Evolutionary conservation across 2,329 filamentous ascomycete species (phyloP), one percentile per base, ranked within the genome.

Genomic region (Coccinonectria pachysandricola): DNA sequence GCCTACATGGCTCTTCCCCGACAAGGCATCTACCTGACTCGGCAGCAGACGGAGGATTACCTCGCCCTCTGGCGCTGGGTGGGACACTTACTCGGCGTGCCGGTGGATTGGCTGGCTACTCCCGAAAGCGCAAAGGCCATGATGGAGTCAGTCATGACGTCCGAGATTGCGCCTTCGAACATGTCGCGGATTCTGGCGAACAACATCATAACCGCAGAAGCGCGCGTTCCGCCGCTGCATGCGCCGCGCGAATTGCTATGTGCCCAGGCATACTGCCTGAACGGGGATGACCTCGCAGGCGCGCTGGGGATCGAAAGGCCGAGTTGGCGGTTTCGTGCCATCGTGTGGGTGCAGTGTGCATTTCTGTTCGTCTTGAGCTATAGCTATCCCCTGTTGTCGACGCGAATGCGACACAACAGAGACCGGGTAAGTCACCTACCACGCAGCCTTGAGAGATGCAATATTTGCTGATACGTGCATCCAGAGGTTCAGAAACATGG

Each of bases 51-150:
- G 3, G 46, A 48, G 2, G 80, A 86, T 43, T 87, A 83, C 46
- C 61, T 83, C 22, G 79, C 80, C 0, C 57, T 88, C 1, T 88
- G 81, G 80, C 68, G 81, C 3, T 79, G 82, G 36, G 70, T 87
- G 8, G 80, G 70, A 1, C 66, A 83, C 43, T 60, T 86, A 15
- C 66, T 85, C 42, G 82, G 81, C 8, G 73, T 72, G 6, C 81
- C 80, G 0, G 70, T 69, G 2, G 64, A 65, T 13, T 65, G 63
- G 37, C 74, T 85, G 45, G 60, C 62, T 2, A 70, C 64, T 1
- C 62, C 70, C 0, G 54, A 55, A 5, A 59, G 62, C 17, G 74
- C 76, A 2, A 73, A 66, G 37, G 59, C 59, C 3, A 65, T 75
- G 44, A 77, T 85, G 70, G 79, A 87, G 40, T 71, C 68, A 0